A percentile compares a stretch with the other conserved stretches of the same genome.
Evolutionary conservation across 2,329 filamentous ascomycete genomes (phyloP).

Genomic region (Colletotrichum lindemuthianum): DNA sequence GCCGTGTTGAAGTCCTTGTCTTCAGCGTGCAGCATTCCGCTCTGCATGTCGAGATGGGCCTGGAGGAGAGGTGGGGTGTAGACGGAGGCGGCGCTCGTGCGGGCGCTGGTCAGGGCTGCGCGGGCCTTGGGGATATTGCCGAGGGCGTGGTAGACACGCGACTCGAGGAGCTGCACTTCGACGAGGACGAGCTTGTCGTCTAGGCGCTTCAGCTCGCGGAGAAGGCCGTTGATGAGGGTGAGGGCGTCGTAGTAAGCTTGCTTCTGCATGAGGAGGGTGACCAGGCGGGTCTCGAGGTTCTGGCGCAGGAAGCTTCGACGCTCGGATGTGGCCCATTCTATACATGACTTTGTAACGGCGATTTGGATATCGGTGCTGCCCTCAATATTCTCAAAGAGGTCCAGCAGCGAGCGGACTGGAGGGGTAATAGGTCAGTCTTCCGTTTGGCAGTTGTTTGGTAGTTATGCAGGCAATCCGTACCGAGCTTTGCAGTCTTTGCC

Average conservation of each 20-base stretch:
- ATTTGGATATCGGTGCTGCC: slow-evolving; percentile 96
- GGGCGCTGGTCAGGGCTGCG: slow-evolving; percentile 91
- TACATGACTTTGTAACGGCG: slow-evolving; percentile 96
- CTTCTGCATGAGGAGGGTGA: slow-evolving; percentile 95
- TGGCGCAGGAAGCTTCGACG: slow-evolving; percentile 96
- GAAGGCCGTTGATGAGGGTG: slow-evolving; percentile 93
- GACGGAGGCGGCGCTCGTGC: slow-evolving; percentile 94
- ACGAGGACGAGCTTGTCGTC: slow-evolving; percentile 99
- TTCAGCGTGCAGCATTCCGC: slow-evolving; percentile 97
- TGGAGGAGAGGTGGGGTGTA: slow-evolving; percentile 96
- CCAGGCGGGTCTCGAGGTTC: slow-evolving; percentile 93
- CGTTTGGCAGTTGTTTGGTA: not conserved
- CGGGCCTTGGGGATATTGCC: slow-evolving; percentile 97
- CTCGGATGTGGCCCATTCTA: slow-evolving; percentile 98
- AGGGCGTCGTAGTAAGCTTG: slow-evolving; percentile 97
- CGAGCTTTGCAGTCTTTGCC: slow-evolving; percentile 97
- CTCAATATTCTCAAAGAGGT: slow-evolving; percentile 93
- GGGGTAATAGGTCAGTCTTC: not conserved
- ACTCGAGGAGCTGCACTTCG: slow-evolving; percentile 97
- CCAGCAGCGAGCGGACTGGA: slow-evolving; percentile 92
- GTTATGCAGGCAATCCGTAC: slow-evolving; percentile 66
- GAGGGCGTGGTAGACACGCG: slow-evolving; percentile 94
- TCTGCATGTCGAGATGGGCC: slow-evolving; percentile 98
- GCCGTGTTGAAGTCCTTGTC: slow-evolving; percentile 99
- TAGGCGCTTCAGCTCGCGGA: slow-evolving; percentile 95